Base-by-base conservation (phyloP, 2,329 filamentous ascomycete genomes). In the Colletotrichum destructivum region DNA sequence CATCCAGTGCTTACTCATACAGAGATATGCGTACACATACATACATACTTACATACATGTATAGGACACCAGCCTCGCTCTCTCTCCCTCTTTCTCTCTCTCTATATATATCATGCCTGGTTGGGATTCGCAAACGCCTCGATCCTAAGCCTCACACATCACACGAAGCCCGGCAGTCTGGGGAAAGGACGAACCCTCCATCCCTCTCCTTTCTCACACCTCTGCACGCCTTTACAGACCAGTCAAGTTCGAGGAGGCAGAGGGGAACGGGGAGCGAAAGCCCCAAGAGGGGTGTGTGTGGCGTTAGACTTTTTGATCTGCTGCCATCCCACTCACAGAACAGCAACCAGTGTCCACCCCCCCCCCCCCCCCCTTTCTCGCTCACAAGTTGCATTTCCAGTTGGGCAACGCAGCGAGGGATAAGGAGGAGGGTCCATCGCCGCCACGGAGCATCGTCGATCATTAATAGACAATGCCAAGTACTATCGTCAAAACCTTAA, bases 71-170 rank as follows among this genome's bases (percentile, higher is more conserved):
- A 31, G 26, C 5, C 26, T 31, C 5, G 26, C 26, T 31, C 5
- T 31, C 26, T 31, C 26, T 26, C 26, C 23, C 23, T 26, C 23
- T 4, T 4, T 4, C 26, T 4, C 5, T 31, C 26, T 31, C 26
- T 26, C 3, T 31, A 31, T 31, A 31, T 6, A 31, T 31, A 5
- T 31, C 4, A 7, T 6, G 59, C 59, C 44, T 49, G 51, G 51
- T 38, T 18, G 44, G 49, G 44, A 40, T 38, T 49, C 40, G n/a
- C 44, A 62, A 23, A n/a, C 59, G 59, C 44, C 21, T 62, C 59
- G 46, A 49, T 51, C 31, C 31, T 35, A 62, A 62, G 59, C 59
- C 59, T 62, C 59, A 51, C 51, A 51, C 59, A 40, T 51, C 59
- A 51, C 46, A 40, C 4, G 15, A 51, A 26, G 31, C 42, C 31